phyloP scores from a whole-genome alignment of 139 green algal species.

The Desmodesmus armatus region DNA sequence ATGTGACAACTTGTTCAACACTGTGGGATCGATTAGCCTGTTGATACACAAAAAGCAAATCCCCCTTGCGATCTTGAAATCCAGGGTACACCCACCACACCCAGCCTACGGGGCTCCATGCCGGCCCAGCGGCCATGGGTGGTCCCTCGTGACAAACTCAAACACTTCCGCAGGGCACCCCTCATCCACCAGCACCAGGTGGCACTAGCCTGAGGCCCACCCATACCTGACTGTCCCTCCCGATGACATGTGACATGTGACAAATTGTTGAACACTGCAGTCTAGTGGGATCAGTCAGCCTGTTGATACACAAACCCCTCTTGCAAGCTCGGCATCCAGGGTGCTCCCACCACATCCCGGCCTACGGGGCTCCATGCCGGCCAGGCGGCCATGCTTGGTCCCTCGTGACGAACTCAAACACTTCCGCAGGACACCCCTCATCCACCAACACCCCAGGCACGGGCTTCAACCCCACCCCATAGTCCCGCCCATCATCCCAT shows the following conservation, averaged over 20 bases:
- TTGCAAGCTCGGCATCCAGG: background rate
- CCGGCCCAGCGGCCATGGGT: background rate
- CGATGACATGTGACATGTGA: background rate
- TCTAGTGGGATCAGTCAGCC: no score
- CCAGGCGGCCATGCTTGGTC: background rate
- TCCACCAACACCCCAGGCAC: slow-evolving; percentile 17
- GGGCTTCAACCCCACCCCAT: background rate
- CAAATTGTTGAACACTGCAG: no score
- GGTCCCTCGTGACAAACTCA: background rate
- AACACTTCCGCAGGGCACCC: slow-evolving; percentile 2
- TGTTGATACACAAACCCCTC: no score
- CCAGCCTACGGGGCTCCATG: no score
- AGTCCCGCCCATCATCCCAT: slow-evolving; percentile 20
- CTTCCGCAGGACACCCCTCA: background rate
- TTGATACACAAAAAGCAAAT: background rate
- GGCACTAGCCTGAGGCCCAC: background rate
- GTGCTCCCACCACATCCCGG: background rate
- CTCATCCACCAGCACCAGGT: slow-evolving; percentile 22
- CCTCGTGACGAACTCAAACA: slow-evolving; percentile 1
- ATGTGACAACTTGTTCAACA: no score
- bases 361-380: no score
- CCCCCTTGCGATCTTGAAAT: background rate
- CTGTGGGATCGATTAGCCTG: no score
- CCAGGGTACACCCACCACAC: background rate
- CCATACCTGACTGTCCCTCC: background rate